A percentile compares a stretch with the other conserved stretches of the same genome.
These are phyloP conservation scores for Pseudoperonospora humuli DNA, from an alignment of 352 stramenopile genomes.

Conservation along the genomic window DNA sequence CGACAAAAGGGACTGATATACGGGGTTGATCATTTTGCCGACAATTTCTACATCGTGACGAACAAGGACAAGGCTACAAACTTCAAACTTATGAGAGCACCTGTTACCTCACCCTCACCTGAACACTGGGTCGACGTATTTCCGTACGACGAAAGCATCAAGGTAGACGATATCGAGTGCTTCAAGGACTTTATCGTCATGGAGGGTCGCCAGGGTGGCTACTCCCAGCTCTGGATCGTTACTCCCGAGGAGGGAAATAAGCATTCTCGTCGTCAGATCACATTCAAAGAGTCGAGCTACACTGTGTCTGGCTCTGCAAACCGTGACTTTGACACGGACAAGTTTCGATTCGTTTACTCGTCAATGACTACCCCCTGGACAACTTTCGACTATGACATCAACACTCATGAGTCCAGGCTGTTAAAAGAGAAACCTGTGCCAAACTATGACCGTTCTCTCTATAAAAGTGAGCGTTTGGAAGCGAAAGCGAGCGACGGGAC, in stretches of 20 bases:
- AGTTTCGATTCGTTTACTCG: slow-evolving; percentile 89
- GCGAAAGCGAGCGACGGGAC: slow-evolving; percentile 83
- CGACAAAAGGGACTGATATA: slow-evolving; percentile 72
- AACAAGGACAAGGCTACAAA: slow-evolving; percentile 92
- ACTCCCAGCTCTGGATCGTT: slow-evolving; percentile 83
- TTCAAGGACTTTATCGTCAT: slow-evolving; percentile 87
- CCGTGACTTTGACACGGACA: slow-evolving; percentile 82
- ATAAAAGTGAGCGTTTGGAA: slow-evolving; percentile 88
- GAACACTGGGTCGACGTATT: slow-evolving; percentile 87
- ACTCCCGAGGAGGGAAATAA: slow-evolving; percentile 40
- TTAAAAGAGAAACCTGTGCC: slow-evolving; percentile 90
- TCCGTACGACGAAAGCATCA: slow-evolving; percentile 69
- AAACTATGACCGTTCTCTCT: slow-evolving; percentile 90
- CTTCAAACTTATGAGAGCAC: slow-evolving; percentile 87
- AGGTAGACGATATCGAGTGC: slow-evolving; percentile 80
- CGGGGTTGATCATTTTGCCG: slow-evolving; percentile 80
- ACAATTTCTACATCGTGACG: slow-evolving; percentile 90
- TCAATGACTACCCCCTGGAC: slow-evolving; percentile 89
- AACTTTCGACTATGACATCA: slow-evolving; percentile 82
- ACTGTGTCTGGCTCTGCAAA: slow-evolving; percentile 75
- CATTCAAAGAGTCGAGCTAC: slow-evolving; percentile 89
- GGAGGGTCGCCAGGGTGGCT: slow-evolving; percentile 76
- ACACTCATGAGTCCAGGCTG: slow-evolving; percentile 48
- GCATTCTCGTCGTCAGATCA: slow-evolving; percentile 50
- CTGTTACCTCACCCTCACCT: slow-evolving; percentile 32